A percentile compares a stretch with the other conserved stretches of the same genome.
phyloP scores from a whole-genome alignment of 2,329 filamentous ascomycete species.

The Colletotrichum graminicola region DNA sequence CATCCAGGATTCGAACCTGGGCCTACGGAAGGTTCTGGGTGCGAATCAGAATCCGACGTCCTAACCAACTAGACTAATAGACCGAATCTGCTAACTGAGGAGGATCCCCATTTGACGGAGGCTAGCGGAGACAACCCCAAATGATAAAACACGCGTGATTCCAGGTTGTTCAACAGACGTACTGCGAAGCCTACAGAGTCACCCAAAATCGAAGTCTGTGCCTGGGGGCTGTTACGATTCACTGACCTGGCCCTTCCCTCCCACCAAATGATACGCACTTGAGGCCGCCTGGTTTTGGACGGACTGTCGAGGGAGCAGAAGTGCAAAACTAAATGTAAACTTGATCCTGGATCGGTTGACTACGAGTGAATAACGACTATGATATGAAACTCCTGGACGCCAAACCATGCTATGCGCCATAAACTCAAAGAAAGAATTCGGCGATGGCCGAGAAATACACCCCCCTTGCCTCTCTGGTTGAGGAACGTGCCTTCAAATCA shows the following conservation, averaged over 20 bases:
- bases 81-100: neutral
- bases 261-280: neutral
- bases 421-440: constrained; percentile 2
- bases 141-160: neutral
- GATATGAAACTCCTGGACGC: constrained; percentile 31
- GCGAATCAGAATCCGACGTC: constrained; percentile 41
- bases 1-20: constrained; percentile 43
- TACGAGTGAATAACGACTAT: constrained; percentile 1
- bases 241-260: neutral
- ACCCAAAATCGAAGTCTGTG: no score
- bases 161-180: no score
- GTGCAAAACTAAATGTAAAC: neutral
- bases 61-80: constrained; percentile 43
- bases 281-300: neutral
- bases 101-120: neutral
- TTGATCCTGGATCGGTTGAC: neutral
- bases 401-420: constrained; percentile 41
- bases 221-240: neutral
- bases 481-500: neutral
- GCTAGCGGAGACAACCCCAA: rapidly evolving
- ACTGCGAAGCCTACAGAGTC: no score
- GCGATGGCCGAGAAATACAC: constrained; percentile 17
- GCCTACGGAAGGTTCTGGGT: constrained; percentile 34
- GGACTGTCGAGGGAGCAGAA: neutral
- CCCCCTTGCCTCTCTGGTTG: constrained; percentile 54